Evolutionary conservation across 2,329 filamentous ascomycete species (phyloP), one percentile per base, ranked within the genome.

Genomic region (Rutstroemia sp.): DNA sequence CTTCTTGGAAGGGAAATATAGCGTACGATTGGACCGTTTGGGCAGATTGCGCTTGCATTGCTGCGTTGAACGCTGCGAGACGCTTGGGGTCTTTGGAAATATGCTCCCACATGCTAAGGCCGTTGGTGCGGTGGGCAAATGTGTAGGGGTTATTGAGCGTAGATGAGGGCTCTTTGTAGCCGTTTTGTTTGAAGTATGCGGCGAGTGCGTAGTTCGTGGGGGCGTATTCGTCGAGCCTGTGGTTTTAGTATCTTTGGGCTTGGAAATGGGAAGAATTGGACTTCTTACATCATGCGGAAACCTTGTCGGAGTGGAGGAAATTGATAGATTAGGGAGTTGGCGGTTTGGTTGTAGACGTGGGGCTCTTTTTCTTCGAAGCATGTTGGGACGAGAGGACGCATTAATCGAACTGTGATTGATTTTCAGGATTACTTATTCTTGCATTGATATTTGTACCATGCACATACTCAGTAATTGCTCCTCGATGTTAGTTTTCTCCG

Each of bases 21-120:
- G 39, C 50, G 30, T 59, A 48, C 1, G 60, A 48, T 38, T 48
- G 56, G 7, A 49, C 42, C 1, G 56, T 61, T n/a, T 54, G 47
- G 17, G 45, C 52, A 9, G 57, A 54, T 12, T 63, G 59, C 30
- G 63, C 61, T 37, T 56, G 48, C 63, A 68, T 65, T 14, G 64
- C 68, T 10, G 52, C 39, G 39, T 69, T 69, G 58, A 70, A 65
- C 12, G 57, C 60, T 23, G 63, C 51, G 25, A 69, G 58, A 9
- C 65, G 60, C 3, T 63, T 60, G 14, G 67, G 65, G 41, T 61
- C 59, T 23, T 62, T 46, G 10, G 48, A 57, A 25, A 69, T 60
- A 49, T 62, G 60, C 23, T 68, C 65, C 57, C 61, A 69, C 57
- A 68, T 65, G 8, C 52, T 53, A 12, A 61, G 47, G 17, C 60